Conservation (phyloP, 2,329 filamentous ascomycete species). For the Aspergillus ibericus region DNA sequence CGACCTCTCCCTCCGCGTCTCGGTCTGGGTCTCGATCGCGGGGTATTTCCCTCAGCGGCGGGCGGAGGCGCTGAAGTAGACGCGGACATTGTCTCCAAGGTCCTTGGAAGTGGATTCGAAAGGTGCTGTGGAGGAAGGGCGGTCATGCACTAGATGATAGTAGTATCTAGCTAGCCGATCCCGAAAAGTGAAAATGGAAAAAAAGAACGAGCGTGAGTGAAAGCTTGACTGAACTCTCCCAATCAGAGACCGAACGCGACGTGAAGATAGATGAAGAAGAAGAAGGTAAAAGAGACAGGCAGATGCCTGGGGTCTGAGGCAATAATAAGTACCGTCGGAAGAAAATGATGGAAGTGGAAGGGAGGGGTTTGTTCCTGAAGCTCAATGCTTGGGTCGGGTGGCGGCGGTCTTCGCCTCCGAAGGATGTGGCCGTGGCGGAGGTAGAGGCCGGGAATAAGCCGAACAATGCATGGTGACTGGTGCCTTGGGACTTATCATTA, state of each 20-base stretch:
- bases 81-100: slow-evolving; percentile 19
- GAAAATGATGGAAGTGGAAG: not conserved
- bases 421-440: too few species aligned
- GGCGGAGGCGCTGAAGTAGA: slow-evolving; percentile 11
- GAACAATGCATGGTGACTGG: not conserved
- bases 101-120: not conserved
- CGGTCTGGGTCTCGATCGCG: slow-evolving; percentile 21
- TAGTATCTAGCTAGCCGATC: not conserved
- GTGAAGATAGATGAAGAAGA: not conserved
- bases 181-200: not conserved
- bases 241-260: not conserved
- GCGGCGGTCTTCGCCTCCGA: slow-evolving; percentile 3
- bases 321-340: not conserved
- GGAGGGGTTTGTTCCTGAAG: not conserved
- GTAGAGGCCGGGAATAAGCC: not conserved
- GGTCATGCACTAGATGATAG: slow-evolving; percentile 17
- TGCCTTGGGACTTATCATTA: not conserved
- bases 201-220: too few species aligned
- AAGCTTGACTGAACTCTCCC: not conserved
- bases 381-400: slow-evolving; percentile 3
- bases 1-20: slow-evolving; percentile 32
- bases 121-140: not conserved
- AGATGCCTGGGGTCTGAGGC: not conserved
- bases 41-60: slow-evolving; percentile 12
- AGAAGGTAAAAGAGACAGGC: not conserved